Base-by-base conservation (phyloP, 2,329 filamentous ascomycete species). In the Tolypocladium cylindrosporum region DNA sequence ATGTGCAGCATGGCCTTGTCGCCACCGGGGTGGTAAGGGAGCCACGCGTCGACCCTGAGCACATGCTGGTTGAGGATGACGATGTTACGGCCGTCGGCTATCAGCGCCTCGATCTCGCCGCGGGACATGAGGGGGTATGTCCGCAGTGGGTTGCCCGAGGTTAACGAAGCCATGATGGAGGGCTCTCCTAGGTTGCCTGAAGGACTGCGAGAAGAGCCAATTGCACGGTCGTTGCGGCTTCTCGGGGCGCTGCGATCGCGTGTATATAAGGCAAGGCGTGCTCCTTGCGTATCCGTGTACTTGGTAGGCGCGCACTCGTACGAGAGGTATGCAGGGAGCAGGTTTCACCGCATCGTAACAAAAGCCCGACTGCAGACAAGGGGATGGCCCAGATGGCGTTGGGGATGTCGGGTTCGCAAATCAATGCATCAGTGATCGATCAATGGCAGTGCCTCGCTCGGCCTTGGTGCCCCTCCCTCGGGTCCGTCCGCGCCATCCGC, bases 1-100 rank as follows among this genome's bases (percentile, higher is more conserved):
- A 97, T 94, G 70, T 99, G 94, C 70, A 85, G 78, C 63, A 99
- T 95, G 57, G 93, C 84, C 74, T 91, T 94, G 66, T 93, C 87
- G 65, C 94, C 94, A 58, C 94, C 94, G 14, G 94, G 94, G 68
- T 97, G 94, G 68, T 89, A 97, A 56, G 84, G 84, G 56, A 95
- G 76, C 90, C 91, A 99, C 43, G 87, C 81, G 72, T 97, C 93
- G 39, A 91, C 86, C 75, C 91, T 96, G 64, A 97, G 74, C 11
- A 97, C 91, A 66, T 85, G 84, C 60, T 85, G 81, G 65, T 96
- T 85, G 60, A 94, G 79, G 56, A 99, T 91, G 61, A 97, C 81
- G 58, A 99, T 82, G 62, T 84, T 83, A 59, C 83, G 83, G 5
- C 91, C 93, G 58, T 89, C 84, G 8, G 92, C 90, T 67, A 99